A percentile compares a stretch with the other conserved stretches of the same genome.
Evolutionary conservation across 148 eudicot species (phyloP).

Genomic region (Rheum nobile): DNA sequence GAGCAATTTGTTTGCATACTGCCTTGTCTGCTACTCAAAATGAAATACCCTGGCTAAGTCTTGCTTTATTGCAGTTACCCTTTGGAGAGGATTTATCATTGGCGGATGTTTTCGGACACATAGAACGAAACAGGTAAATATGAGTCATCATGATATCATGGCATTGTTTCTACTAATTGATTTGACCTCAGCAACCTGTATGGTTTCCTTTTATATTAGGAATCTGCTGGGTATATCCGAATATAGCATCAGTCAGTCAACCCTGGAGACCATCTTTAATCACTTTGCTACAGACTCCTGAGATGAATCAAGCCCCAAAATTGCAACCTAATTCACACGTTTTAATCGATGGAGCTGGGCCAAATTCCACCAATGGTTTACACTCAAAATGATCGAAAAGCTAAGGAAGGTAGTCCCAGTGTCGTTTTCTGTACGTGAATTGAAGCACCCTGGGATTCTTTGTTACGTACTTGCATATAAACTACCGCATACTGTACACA

Average conservation of each 20-base stretch:
- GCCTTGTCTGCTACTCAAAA: background rate
- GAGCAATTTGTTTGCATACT: background rate
- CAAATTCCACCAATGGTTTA: background rate
- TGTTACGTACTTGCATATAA: background rate
- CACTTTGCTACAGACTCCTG: conserved; percentile 75
- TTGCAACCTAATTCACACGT: background rate
- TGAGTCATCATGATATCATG: background rate
- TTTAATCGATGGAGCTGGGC: no score
- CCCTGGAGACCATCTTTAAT: conserved; percentile 91
- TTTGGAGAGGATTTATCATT: conserved; percentile 57
- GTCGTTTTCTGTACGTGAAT: background rate
- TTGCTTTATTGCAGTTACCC: conserved; percentile 44
- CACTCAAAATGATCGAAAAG: background rate
- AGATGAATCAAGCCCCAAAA: background rate
- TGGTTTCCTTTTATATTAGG: conserved; percentile 23
- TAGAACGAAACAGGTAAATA: conserved; percentile 74
- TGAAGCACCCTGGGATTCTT: background rate
- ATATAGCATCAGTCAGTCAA: conserved; percentile 94
- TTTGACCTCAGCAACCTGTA: background rate
- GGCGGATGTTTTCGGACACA: conserved; percentile 93
- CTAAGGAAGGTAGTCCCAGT: background rate
- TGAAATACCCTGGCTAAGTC: background rate
- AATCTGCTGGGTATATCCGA: conserved; percentile 66
- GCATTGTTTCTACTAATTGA: background rate
- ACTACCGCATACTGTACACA: background rate